These are phyloP conservation scores for Linnemannia hyalina DNA, from an alignment of 192 early-diverging fungal species.

Conservation along the genomic window DNA sequence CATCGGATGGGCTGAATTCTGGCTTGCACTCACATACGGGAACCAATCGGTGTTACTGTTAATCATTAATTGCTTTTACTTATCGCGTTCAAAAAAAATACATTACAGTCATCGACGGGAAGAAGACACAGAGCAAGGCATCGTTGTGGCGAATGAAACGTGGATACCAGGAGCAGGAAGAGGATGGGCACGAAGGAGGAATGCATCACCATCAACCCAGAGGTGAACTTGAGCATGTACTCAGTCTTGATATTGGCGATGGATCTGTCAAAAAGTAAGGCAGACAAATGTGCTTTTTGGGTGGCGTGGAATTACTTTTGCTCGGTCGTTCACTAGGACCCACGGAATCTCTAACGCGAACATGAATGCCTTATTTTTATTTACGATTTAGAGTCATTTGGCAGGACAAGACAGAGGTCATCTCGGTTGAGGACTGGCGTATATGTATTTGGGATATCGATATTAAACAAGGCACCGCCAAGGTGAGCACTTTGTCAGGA, in stretches of 20 bases:
- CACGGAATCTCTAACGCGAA: not conserved
- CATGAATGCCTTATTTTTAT: not conserved
- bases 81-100: not conserved
- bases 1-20: not conserved
- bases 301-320: not conserved
- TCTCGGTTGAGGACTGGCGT: constrained; percentile 50
- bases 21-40: not conserved
- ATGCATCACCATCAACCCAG: constrained; percentile 36
- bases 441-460: constrained; percentile 67
- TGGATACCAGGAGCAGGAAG: constrained; percentile 18
- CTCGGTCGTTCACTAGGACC: not conserved
- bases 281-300: not conserved
- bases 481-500: constrained; percentile 20
- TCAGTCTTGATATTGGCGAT: constrained; percentile 44
- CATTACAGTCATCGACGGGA: constrained; percentile 37
- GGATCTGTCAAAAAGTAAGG: constrained; percentile 49
- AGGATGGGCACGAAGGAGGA: constrained; percentile 30
- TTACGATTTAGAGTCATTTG: constrained; percentile 33
- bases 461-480: constrained; percentile 56
- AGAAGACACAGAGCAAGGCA: constrained; percentile 32
- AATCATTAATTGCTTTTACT: not conserved
- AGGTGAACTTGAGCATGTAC: constrained; percentile 52
- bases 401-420: constrained; percentile 43
- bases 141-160: constrained; percentile 53
- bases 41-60: too few relatives aligned